phyloP scores from a whole-genome alignment of 441 rosid species.

The Iberis amara region DNA sequence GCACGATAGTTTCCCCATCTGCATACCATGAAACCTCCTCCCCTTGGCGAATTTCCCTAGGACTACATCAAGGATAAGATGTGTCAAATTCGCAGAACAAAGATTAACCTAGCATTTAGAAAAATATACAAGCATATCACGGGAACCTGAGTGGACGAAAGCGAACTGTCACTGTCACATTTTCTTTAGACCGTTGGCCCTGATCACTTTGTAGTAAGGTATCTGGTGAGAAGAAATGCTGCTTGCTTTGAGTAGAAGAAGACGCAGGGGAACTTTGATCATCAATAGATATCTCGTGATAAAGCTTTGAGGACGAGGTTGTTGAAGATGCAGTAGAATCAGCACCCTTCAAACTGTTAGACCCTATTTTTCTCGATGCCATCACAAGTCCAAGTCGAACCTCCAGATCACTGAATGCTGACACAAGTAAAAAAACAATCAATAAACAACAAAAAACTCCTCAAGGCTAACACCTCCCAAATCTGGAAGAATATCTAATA shows the following conservation, averaged over 20 bases:
- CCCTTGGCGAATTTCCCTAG: slow-evolving; percentile 96
- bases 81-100: slow-evolving; percentile 24
- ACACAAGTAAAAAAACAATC: slow-evolving; percentile 13
- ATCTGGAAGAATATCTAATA: background rate
- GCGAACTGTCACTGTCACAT: slow-evolving; percentile 92
- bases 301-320: slow-evolving; percentile 80
- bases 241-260: slow-evolving; percentile 86
- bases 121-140: slow-evolving; percentile 4
- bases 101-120: slow-evolving; percentile 1
- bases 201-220: slow-evolving; percentile 36
- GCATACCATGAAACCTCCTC: slow-evolving; percentile 99
- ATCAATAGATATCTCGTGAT: slow-evolving; percentile 69
- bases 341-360: slow-evolving; percentile 44
- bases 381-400: slow-evolving; percentile 40
- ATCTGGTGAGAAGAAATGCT: slow-evolving; percentile 58
- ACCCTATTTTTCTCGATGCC: slow-evolving; percentile 61
- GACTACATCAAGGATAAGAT: slow-evolving; percentile 44
- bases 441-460: slow-evolving; percentile 2
- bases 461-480: background rate
- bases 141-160: slow-evolving; percentile 92
- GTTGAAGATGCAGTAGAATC: slow-evolving; percentile 89
- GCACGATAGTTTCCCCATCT: slow-evolving; percentile 88
- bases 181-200: slow-evolving; percentile 60
- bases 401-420: slow-evolving; percentile 24
- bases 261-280: slow-evolving; percentile 97